These are phyloP conservation scores for Blastocrithidia nonstop DNA, from an alignment of 208 protist species.

Conservation along the genomic window DNA sequence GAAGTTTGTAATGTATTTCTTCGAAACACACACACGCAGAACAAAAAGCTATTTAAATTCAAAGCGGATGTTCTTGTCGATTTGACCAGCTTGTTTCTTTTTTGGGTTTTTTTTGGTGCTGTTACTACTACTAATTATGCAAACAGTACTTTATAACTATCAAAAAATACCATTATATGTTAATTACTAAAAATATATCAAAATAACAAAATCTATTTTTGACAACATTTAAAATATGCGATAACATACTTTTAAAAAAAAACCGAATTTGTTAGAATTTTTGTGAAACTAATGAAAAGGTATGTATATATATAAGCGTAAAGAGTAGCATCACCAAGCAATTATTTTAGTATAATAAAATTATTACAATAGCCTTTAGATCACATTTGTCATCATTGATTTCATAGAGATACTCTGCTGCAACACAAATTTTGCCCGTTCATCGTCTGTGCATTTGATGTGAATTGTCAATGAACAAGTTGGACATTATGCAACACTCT, in stretches of 20 bases:
- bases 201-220: neutral
- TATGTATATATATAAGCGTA: slow-evolving; percentile 1
- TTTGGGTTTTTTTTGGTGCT: neutral
- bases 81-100: slow-evolving; percentile 1
- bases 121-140: neutral
- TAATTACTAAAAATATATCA: neutral
- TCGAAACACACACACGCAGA: slow-evolving; percentile 2
- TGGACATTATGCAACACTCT: slow-evolving; percentile 70
- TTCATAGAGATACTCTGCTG: neutral
- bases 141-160: neutral
- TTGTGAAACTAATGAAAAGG: neutral
- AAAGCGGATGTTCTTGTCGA: neutral
- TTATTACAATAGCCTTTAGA: neutral
- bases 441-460: slow-evolving; percentile 45
- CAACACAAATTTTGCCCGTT: slow-evolving; percentile 25
- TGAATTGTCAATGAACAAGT: slow-evolving; percentile 82
- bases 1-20: too few relatives aligned
- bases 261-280: too few relatives aligned
- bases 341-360: too few relatives aligned
- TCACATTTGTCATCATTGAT: neutral
- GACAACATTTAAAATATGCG: too few relatives aligned
- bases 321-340: too few relatives aligned
- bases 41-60: slow-evolving; percentile 6
- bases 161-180: neutral
- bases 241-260: too few relatives aligned